These are phyloP conservation scores for Apiotrichum mycotoxinovorans DNA, from an alignment of 1,284 basidiomycete genomes.

Conservation along the genomic window DNA sequence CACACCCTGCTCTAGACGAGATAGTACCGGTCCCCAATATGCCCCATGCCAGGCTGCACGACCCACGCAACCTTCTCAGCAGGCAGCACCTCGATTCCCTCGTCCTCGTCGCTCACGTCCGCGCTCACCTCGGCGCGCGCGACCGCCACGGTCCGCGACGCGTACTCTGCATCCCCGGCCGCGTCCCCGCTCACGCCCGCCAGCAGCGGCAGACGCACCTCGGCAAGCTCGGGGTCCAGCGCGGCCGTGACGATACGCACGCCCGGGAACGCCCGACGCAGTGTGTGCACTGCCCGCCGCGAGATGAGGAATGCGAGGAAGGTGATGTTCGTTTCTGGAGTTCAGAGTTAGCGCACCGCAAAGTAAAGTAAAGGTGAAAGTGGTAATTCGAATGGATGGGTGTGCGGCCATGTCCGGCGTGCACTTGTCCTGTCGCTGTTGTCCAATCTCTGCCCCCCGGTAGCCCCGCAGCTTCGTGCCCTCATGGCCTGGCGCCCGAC, in stretches of 20 bases:
- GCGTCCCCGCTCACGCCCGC: conserved; percentile 33
- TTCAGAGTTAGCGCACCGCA: not conserved
- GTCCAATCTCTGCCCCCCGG: too few species aligned
- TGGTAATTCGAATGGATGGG: too few species aligned
- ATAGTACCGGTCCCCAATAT: conserved; percentile 36
- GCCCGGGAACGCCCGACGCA: conserved; percentile 74
- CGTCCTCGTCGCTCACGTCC: conserved; percentile 4
- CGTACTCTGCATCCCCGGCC: conserved; percentile 43
- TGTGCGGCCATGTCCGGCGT: too few species aligned
- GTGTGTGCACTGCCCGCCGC: conserved; percentile 69
- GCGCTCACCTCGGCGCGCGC: conserved; percentile 6
- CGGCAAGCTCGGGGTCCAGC: conserved; percentile 57
- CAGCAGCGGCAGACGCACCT: conserved; percentile 40
- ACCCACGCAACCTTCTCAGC: conserved; percentile 48
- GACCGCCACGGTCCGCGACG: conserved; percentile 27
- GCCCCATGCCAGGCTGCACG: conserved; percentile 47
- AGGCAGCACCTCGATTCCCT: not conserved
- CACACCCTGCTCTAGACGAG: conserved; percentile 1
- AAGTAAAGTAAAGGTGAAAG: too few species aligned
- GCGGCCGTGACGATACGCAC: conserved; percentile 79
- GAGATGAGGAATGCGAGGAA: conserved; percentile 87
- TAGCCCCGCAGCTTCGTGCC: too few species aligned
- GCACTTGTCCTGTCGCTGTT: too few species aligned
- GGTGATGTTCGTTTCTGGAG: conserved; percentile 70
- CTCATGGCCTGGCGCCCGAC: too few species aligned